Conservation (phyloP, 2,329 filamentous ascomycete genomes). For the Aspergillus fructus region DNA sequence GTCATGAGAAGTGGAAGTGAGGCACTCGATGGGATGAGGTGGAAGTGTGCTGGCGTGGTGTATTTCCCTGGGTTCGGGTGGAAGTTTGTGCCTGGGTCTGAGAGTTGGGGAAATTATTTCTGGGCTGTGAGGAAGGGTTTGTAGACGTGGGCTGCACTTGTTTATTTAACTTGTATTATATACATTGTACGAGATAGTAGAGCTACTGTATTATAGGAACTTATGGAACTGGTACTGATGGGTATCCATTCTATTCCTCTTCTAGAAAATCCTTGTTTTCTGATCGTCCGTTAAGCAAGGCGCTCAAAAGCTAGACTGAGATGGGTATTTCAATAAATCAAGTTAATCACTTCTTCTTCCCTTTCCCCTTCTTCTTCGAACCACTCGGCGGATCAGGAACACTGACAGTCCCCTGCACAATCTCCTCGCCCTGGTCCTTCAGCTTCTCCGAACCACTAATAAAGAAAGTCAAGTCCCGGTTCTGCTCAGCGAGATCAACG, state of each 20-base stretch:
- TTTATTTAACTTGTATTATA: background rate
- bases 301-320: too few species aligned
- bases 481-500: conserved; percentile 77
- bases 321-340: too few species aligned
- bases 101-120: conserved; percentile 93
- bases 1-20: conserved; percentile 24
- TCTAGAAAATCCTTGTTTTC: background rate
- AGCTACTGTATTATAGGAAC: background rate
- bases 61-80: conserved; percentile 91
- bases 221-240: background rate
- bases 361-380: conserved; percentile 49
- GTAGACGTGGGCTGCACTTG: background rate
- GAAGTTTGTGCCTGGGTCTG: conserved; percentile 77
- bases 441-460: conserved; percentile 82
- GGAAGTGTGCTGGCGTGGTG: conserved; percentile 75
- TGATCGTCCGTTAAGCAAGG: background rate
- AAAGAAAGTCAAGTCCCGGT: conserved; percentile 82
- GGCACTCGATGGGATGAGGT: conserved; percentile 45
- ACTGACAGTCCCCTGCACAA: conserved; percentile 70
- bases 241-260: background rate
- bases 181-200: background rate
- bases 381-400: conserved; percentile 55
- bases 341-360: conserved; percentile 20
- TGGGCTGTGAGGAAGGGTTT: conserved; percentile 70
- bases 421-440: conserved; percentile 68